Evolutionary conservation across 1,284 basidiomycete species (phyloP), one percentile per base, ranked within the genome.

Genomic region (Xerocomus amazonicus): DNA sequence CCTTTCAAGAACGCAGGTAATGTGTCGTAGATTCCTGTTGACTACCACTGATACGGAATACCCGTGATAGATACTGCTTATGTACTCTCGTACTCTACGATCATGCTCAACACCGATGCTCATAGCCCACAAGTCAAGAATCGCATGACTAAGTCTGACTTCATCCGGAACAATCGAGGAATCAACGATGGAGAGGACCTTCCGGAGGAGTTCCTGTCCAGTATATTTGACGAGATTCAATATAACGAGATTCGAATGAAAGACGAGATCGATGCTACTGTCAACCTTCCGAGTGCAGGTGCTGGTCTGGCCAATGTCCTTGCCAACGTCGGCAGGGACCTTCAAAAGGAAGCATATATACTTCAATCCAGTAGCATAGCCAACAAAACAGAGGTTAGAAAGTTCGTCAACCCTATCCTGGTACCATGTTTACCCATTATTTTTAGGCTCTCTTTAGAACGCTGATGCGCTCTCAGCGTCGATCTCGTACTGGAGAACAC

Each of bases 211-310:
- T 73, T 89, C 41, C 68, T 97, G 33, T 76, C 73, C 6, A 73
- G 71, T 27, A 89, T 97, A 54, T 98, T 81, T 67, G 92, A 97
- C 59, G 91, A 96, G 42, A 97, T 98, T 58, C 80, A 84, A 46
- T 77, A 70, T 39, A 93, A 97, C 61, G 95, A 98, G 70, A 97
- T 98, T 62, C 81, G 90, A 59, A 97, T 98, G 94, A 97, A 97
- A 73, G 95, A 97, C 61, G 94, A 98, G 70, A 73, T 93, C 27
- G 92, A 93, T 58, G 73, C 81, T 33, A 71, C 71, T 10, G 60
- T 78, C 13, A 66, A 67, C 27, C 61, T 76, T 42, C 70, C 77
- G 7, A 65, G 75, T 1, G 66, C 83, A 34, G 78, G 81, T 9
- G 81, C 86, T 31, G 92, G 93, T 10, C 70, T 96, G 36, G 87